A percentile compares a stretch with the other conserved stretches of the same genome.
These are phyloP conservation scores for Fusarium pilosicola DNA, from an alignment of 2,329 filamentous ascomycete species.

Conservation along the genomic window DNA sequence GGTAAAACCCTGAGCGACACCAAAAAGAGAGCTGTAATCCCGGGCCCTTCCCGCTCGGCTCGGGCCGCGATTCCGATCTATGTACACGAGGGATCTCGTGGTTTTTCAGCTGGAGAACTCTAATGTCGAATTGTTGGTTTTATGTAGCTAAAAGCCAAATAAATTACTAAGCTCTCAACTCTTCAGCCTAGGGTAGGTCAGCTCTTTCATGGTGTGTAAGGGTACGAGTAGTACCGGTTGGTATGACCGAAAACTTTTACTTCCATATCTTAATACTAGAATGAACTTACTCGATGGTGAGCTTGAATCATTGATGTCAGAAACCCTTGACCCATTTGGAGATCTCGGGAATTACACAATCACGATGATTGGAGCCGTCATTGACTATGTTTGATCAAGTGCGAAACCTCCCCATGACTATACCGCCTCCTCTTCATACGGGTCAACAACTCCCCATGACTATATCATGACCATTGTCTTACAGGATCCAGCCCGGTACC, in stretches of 20 bases:
- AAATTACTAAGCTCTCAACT: not conserved
- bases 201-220: not conserved
- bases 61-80: conserved; percentile 53
- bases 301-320: not conserved
- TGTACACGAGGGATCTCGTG: conserved; percentile 40
- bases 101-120: not conserved
- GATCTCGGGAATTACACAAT: not conserved
- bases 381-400: not conserved
- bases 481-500: not conserved
- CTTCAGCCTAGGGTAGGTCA: not conserved
- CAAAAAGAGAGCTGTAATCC: conserved; percentile 6
- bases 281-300: not conserved
- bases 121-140: not conserved
- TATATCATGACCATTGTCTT: not conserved
- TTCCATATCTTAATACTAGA: not conserved
- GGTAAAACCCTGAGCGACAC: not conserved
- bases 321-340: not conserved
- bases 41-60: conserved; percentile 52
- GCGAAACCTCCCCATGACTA: not conserved
- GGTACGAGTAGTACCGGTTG: not conserved
- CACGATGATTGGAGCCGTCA: not conserved
- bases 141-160: not conserved
- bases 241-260: not conserved
- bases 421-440: not conserved
- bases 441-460: not conserved